A percentile compares a stretch with the other conserved stretches of the same genome.
These are phyloP conservation scores for Draba incana DNA, from an alignment of 345 rosid species.

Conservation along the genomic window DNA sequence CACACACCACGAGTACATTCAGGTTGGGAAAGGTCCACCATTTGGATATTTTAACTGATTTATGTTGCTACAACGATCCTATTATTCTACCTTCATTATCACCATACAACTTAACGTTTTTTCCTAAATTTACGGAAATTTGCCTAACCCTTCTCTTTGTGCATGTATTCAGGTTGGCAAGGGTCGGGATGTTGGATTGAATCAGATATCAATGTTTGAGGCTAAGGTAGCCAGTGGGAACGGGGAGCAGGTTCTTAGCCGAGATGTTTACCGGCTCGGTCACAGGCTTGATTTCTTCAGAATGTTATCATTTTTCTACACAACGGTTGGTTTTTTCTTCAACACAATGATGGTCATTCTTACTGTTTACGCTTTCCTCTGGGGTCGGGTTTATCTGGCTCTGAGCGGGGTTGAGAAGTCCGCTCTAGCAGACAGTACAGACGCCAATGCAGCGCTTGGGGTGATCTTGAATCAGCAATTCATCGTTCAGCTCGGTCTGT, in stretches of 20 bases:
- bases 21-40: constrained; percentile 67
- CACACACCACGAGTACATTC: constrained; percentile 90
- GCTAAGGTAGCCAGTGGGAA: constrained; percentile 94
- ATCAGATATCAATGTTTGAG: constrained; percentile 85
- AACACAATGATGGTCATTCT: constrained; percentile 74
- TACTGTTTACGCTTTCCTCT: constrained; percentile 71
- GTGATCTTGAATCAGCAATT: constrained; percentile 88
- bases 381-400: constrained; percentile 89
- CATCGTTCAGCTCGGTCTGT: constrained; percentile 75
- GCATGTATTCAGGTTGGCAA: constrained; percentile 77
- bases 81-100: constrained; percentile 14
- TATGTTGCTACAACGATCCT: constrained; percentile 13
- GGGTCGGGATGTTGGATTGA: constrained; percentile 91
- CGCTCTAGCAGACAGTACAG: constrained; percentile 47
- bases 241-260: constrained; percentile 90
- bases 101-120: constrained; percentile 3
- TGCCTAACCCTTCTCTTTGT: constrained; percentile 17
- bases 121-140: not conserved
- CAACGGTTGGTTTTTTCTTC: constrained; percentile 78
- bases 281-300: constrained; percentile 89
- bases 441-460: constrained; percentile 60
- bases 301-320: constrained; percentile 77
- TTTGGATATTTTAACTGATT: constrained; percentile 17
- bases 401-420: constrained; percentile 74
- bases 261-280: constrained; percentile 88